Percentiles rank a stretch among this genome's conserved stretches.
Evolutionary conservation across 306 rosid species (phyloP).

Genomic region (Cotoneaster glaucophyllus): DNA sequence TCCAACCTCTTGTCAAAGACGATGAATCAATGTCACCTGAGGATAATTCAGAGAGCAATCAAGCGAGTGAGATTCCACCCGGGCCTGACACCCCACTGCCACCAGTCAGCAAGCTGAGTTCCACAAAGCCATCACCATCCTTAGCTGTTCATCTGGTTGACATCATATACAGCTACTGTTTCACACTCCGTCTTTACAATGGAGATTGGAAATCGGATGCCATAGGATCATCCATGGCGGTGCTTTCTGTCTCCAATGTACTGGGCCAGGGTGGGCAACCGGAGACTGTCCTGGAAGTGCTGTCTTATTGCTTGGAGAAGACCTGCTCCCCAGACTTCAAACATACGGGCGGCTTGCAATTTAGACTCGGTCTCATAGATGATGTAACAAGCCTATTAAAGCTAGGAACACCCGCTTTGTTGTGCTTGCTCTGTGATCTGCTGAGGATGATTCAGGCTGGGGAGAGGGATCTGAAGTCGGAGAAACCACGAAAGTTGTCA

Average conservation of each 20-base stretch:
- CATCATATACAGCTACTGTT: conserved; percentile 67
- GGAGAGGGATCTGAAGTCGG: conserved; percentile 48
- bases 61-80: conserved; percentile 45
- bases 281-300: conserved; percentile 57
- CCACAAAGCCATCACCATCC: conserved; percentile 68
- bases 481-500: conserved; percentile 33
- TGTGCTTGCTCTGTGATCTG: conserved; percentile 61
- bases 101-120: conserved; percentile 63
- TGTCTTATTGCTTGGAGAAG: conserved; percentile 71
- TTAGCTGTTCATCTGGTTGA: conserved; percentile 74
- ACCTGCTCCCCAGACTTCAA: conserved; percentile 65
- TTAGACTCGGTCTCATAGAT: conserved; percentile 55
- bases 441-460: conserved; percentile 59
- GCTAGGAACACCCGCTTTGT: conserved; percentile 49
- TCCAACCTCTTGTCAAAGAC: conserved; percentile 45
- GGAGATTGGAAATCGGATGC: conserved; percentile 85
- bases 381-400: conserved; percentile 49
- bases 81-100: conserved; percentile 72
- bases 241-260: conserved; percentile 63
- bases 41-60: conserved; percentile 25
- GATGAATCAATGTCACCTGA: conserved; percentile 9
- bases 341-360: conserved; percentile 64
- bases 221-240: conserved; percentile 53
- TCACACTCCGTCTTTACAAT: conserved; percentile 75
- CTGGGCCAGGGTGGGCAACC: conserved; percentile 68